Percentiles rank a stretch among this genome's conserved stretches.
phyloP scores from a whole-genome alignment of 768 basidiomycete genomes.

The Boletus subcaerulescens region DNA sequence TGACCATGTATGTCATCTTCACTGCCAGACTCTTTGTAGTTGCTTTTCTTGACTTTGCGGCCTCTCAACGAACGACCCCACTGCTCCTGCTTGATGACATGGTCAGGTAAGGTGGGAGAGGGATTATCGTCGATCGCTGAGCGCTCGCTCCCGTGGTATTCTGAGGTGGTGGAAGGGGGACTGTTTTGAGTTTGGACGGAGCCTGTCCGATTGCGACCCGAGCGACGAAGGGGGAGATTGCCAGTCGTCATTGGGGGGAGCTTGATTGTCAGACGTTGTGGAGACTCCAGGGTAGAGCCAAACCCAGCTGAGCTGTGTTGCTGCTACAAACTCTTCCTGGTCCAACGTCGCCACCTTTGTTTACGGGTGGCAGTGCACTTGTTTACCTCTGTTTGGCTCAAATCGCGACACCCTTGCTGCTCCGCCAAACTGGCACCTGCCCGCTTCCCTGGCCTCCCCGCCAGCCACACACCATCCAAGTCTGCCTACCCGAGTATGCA shows the following conservation, averaged over 20 bases:
- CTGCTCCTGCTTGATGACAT: neutral
- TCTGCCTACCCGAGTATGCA: neutral
- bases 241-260: constrained; percentile 19
- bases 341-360: constrained; percentile 29
- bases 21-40: constrained; percentile 45
- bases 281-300: constrained; percentile 19
- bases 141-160: constrained; percentile 34
- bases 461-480: constrained; percentile 9
- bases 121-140: constrained; percentile 29
- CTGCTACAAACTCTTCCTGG: constrained; percentile 16
- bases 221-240: constrained; percentile 23
- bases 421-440: constrained; percentile 26
- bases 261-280: constrained; percentile 20
- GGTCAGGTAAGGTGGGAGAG: constrained; percentile 1
- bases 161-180: constrained; percentile 29
- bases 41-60: constrained; percentile 36
- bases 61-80: constrained; percentile 38
- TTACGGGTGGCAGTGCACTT: constrained; percentile 29
- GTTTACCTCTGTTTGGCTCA: constrained; percentile 29
- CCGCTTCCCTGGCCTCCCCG: constrained; percentile 22
- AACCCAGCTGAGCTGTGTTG: constrained; percentile 12
- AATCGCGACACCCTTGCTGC: constrained; percentile 11
- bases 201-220: constrained; percentile 19
- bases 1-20: constrained; percentile 38
- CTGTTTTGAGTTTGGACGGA: constrained; percentile 24